A percentile compares a stretch with the other conserved stretches of the same genome.
Evolutionary conservation across 495 filamentous ascomycete genomes (phyloP).

Genomic region (Trichoderma gamsii): DNA sequence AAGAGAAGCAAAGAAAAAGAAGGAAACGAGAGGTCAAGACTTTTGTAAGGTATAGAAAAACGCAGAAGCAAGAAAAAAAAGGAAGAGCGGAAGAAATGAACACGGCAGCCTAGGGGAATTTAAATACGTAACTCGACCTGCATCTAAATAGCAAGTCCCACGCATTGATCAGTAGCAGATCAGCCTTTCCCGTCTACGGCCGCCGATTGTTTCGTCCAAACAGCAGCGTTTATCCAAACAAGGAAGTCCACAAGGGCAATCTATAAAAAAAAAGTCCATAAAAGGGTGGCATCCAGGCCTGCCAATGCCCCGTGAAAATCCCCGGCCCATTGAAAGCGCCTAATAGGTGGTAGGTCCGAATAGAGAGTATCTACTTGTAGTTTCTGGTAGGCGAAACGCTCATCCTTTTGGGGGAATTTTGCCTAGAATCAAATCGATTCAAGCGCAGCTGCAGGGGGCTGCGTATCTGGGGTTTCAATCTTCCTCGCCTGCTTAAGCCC

Average conservation of each 20-base stretch:
- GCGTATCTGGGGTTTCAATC: too few relatives aligned
- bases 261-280: not conserved
- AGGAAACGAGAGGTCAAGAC: not conserved
- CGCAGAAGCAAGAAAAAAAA: not conserved
- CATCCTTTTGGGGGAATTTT: not conserved
- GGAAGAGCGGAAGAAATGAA: not conserved
- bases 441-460: not conserved
- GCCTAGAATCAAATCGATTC: not conserved
- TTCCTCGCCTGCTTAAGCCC: too few relatives aligned
- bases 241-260: conserved; percentile 1
- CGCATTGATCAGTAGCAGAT: not conserved
- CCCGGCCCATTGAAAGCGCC: not conserved
- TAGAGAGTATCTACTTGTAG: not conserved
- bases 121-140: not conserved
- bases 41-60: not conserved
- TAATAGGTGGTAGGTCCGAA: conserved; percentile 1
- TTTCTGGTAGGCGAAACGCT: conserved; percentile 1
- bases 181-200: not conserved
- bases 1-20: not conserved
- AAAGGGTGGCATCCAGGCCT: not conserved
- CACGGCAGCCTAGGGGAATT: not conserved
- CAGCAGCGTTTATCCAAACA: not conserved
- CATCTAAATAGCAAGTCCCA: not conserved
- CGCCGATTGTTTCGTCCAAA: not conserved
- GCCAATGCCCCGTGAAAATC: not conserved